Conservation (phyloP, 805 yeast species). For the Saturnispora hagleri region DNA sequence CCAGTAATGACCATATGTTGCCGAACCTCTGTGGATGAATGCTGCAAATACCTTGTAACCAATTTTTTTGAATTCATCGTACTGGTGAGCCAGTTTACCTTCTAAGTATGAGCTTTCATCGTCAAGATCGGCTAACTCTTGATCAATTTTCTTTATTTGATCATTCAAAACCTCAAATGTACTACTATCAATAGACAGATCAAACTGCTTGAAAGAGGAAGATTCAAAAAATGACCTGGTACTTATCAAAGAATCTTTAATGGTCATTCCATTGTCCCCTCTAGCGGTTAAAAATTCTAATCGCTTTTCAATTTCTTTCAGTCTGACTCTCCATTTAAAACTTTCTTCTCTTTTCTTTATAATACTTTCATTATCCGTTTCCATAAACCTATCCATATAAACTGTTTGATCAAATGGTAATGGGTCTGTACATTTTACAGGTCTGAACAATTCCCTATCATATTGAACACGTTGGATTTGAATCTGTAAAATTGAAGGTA, state of each 20-base stretch:
- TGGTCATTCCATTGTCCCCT: slow-evolving; percentile 42
- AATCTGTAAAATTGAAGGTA: slow-evolving; percentile 80
- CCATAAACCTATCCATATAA: slow-evolving; percentile 82
- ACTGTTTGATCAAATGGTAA: slow-evolving; percentile 69
- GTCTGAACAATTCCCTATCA: slow-evolving; percentile 61
- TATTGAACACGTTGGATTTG: slow-evolving; percentile 93
- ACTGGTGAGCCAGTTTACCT: slow-evolving; percentile 46
- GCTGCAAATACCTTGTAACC: slow-evolving; percentile 86
- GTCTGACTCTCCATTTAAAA: slow-evolving; percentile 51
- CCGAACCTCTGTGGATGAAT: slow-evolving; percentile 93
- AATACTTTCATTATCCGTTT: slow-evolving; percentile 51
- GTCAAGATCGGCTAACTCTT: slow-evolving; percentile 33
- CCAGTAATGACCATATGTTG: slow-evolving; percentile 97
- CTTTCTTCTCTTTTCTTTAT: slow-evolving; percentile 47
- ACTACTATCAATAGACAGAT: slow-evolving; percentile 33
- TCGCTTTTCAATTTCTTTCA: slow-evolving; percentile 35
- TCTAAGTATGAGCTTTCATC: slow-evolving; percentile 37
- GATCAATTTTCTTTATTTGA: slow-evolving; percentile 39
- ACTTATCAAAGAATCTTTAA: slow-evolving; percentile 43
- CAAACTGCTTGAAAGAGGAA: slow-evolving; percentile 28
- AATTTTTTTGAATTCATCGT: slow-evolving; percentile 46
- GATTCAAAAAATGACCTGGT: slow-evolving; percentile 49
- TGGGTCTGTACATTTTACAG: slow-evolving; percentile 76
- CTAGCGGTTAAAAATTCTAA: slow-evolving; percentile 34
- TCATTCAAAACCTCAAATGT: slow-evolving; percentile 40